These are phyloP conservation scores for Amanita polypyramis DNA, from an alignment of 768 basidiomycete species.

Conservation along the genomic window DNA sequence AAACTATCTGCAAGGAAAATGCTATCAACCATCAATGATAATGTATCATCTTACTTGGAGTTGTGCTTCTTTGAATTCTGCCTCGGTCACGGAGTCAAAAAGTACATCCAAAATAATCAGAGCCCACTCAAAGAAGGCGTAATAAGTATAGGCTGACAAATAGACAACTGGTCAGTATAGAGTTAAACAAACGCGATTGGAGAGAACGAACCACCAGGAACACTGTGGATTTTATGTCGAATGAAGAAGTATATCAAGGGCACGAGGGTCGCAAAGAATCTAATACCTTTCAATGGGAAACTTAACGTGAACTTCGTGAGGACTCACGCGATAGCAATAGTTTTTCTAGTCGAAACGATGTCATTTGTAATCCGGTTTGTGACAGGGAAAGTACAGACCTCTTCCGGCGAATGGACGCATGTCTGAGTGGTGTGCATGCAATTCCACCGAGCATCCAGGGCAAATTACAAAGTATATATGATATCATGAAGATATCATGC, in stretches of 20 bases:
- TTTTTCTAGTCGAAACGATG: slow-evolving; percentile 13
- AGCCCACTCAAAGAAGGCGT: slow-evolving; percentile 83
- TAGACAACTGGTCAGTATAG: background rate
- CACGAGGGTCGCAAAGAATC: slow-evolving; percentile 61
- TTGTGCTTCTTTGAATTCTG: slow-evolving; percentile 45
- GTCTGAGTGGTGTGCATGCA: slow-evolving; percentile 35
- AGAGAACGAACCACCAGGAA: slow-evolving; percentile 61
- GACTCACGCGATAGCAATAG: slow-evolving; percentile 41
- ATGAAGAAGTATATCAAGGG: slow-evolving; percentile 81
- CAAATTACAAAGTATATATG: slow-evolving; percentile 73
- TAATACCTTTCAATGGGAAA: slow-evolving; percentile 16
- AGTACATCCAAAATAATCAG: slow-evolving; percentile 65
- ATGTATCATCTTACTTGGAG: slow-evolving; percentile 34
- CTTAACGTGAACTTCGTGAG: background rate
- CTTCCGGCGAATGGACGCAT: slow-evolving; percentile 31
- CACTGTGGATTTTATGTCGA: slow-evolving; percentile 69
- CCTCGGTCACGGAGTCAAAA: slow-evolving; percentile 58
- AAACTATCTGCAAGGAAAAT: slow-evolving; percentile 10
- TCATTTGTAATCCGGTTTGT: background rate
- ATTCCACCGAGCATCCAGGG: slow-evolving; percentile 85
- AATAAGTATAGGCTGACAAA: slow-evolving; percentile 66
- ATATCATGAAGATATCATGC: slow-evolving; percentile 84
- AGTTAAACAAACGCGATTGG: background rate
- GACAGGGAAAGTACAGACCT: slow-evolving; percentile 28
- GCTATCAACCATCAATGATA: background rate